These are phyloP conservation scores for Enteropsectra breve DNA, from an alignment of 371 early-diverging fungal genomes.

Conservation along the genomic window DNA sequence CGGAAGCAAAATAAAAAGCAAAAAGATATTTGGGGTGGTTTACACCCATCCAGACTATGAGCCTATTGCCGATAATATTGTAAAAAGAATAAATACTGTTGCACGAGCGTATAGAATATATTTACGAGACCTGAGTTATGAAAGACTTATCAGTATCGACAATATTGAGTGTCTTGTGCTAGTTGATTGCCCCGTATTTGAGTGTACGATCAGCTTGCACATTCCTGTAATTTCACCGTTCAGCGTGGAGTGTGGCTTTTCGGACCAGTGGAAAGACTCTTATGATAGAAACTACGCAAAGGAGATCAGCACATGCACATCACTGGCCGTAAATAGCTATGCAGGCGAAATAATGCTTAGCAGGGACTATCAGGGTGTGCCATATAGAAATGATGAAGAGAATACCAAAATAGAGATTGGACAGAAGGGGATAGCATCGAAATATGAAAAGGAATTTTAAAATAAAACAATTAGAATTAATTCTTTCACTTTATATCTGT, in stretches of 20 bases:
- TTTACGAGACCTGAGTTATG: slow-evolving; percentile 46
- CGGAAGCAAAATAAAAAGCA: slow-evolving; percentile 13
- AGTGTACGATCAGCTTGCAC: slow-evolving; percentile 29
- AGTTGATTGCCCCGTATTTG: slow-evolving; percentile 51
- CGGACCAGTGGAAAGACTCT: slow-evolving; percentile 25
- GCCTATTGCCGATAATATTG: slow-evolving; percentile 24
- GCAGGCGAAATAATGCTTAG: slow-evolving; percentile 27
- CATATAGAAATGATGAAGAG: slow-evolving; percentile 20
- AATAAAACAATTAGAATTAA: neutral
- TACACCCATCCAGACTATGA: slow-evolving; percentile 32
- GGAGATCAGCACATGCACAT: neutral
- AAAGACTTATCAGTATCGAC: slow-evolving; percentile 49
- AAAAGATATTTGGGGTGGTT: slow-evolving; percentile 41
- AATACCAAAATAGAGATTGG: slow-evolving; percentile 43
- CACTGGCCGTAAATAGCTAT: slow-evolving; percentile 1
- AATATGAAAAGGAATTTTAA: slow-evolving; percentile 32
- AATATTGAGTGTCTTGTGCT: slow-evolving; percentile 48
- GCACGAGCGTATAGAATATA: slow-evolving; percentile 38
- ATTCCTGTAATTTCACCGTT: slow-evolving; percentile 50
- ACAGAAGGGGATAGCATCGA: slow-evolving; percentile 36
- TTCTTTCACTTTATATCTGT: no score
- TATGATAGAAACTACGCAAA: slow-evolving; percentile 23
- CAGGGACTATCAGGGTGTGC: slow-evolving; percentile 30
- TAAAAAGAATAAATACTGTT: slow-evolving; percentile 7
- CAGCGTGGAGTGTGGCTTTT: slow-evolving; percentile 30